A percentile compares a stretch with the other conserved stretches of the same genome.
These are phyloP conservation scores for Chrysochromulina parva DNA, from an alignment of 78 protist species.

Conservation along the genomic window DNA sequence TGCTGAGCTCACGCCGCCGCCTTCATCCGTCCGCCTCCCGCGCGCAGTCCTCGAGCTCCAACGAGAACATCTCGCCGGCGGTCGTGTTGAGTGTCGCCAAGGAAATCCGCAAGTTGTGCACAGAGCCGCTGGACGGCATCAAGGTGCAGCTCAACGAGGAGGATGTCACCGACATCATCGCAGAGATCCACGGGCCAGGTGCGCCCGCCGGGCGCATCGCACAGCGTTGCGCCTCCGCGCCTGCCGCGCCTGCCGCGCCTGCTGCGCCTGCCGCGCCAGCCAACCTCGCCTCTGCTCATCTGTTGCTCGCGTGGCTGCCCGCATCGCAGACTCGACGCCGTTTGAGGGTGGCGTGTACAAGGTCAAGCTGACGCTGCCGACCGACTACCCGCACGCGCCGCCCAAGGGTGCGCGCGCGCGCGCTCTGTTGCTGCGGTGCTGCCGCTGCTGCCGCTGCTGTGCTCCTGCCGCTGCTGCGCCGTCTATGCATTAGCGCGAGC, in stretches of 20 bases:
- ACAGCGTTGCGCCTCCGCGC: background rate
- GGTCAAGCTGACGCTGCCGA: slow-evolving; percentile 72
- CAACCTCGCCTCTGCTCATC: background rate
- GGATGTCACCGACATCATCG: slow-evolving; percentile 78
- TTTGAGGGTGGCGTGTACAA: slow-evolving; percentile 91
- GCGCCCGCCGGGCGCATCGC: background rate
- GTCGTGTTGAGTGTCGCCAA: slow-evolving; percentile 32
- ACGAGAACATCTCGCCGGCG: slow-evolving; percentile 47
- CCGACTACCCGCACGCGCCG: slow-evolving; percentile 89
- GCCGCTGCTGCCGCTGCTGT: no score
- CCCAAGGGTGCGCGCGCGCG: slow-evolving; percentile 85
- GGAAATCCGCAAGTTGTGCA: slow-evolving; percentile 66
- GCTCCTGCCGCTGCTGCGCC: no score
- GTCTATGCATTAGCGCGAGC: no score
- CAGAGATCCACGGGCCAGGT: slow-evolving; percentile 88
- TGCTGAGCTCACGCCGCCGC: no score
- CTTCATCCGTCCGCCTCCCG: no score
- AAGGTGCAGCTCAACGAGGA: slow-evolving; percentile 68
- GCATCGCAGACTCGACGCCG: slow-evolving; percentile 88
- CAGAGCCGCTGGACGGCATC: slow-evolving; percentile 71
- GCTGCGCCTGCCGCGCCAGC: background rate
- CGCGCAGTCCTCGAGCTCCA: background rate
- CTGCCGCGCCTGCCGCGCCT: background rate
- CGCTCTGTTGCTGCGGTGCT: background rate
- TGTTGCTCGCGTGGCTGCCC: background rate